phyloP scores from a whole-genome alignment of 2,329 filamentous ascomycete genomes.

The Xylariaceae sp. region DNA sequence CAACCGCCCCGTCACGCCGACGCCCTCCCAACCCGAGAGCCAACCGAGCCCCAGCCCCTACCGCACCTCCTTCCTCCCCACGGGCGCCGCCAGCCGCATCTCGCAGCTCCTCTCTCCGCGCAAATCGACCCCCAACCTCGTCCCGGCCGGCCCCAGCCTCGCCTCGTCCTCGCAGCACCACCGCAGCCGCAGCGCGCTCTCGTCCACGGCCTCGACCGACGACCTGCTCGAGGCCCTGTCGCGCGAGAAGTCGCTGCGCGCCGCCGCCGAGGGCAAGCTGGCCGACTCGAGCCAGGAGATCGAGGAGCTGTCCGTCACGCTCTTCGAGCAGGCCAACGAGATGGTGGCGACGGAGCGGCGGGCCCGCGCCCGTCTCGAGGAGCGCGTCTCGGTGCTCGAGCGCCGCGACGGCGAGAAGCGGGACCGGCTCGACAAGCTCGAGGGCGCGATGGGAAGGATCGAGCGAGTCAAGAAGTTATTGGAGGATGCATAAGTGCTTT shows the following conservation, averaged over 20 bases:
- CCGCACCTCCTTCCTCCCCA: constrained; percentile 25
- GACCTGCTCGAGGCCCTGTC: constrained; percentile 61
- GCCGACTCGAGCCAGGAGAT: constrained; percentile 66
- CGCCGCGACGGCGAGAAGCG: constrained; percentile 66
- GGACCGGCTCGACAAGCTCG: constrained; percentile 63
- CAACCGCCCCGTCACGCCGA: constrained; percentile 9
- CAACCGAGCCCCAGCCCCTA: constrained; percentile 21
- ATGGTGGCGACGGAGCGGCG: constrained; percentile 78
- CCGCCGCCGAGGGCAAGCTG: constrained; percentile 64
- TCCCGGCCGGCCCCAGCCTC: constrained; percentile 6
- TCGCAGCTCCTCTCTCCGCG: constrained; percentile 27
- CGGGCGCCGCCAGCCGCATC: constrained; percentile 28
- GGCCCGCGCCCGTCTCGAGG: constrained; percentile 66
- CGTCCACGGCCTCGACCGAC: constrained; percentile 26
- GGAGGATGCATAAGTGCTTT: constrained; percentile 28
- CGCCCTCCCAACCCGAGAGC: constrained; percentile 14
- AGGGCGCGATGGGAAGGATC: constrained; percentile 66
- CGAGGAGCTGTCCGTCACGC: constrained; percentile 69
- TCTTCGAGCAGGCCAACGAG: constrained; percentile 82
- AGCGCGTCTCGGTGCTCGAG: constrained; percentile 65
- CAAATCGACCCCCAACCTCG: constrained; percentile 23
- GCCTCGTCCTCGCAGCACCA: constrained; percentile 30
- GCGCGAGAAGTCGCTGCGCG: constrained; percentile 62
- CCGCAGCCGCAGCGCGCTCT: constrained; percentile 5
- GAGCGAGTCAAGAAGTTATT: constrained; percentile 65